A percentile compares a stretch with the other conserved stretches of the same genome.
Conservation (phyloP, 129 eudicot species). For the Escallonia rubra region DNA sequence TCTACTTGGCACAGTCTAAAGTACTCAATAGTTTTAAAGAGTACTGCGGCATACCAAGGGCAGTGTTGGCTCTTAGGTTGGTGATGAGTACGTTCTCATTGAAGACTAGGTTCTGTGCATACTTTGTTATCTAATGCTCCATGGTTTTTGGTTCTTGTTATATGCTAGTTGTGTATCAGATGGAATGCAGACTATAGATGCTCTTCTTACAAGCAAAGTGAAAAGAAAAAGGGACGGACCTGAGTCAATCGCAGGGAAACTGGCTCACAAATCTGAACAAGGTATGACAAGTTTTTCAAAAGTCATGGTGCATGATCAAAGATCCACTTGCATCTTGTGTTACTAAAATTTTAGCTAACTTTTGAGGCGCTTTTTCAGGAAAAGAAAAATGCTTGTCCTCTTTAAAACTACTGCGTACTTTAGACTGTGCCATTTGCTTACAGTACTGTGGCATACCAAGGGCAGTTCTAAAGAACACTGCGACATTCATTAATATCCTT, state of each 20-base stretch:
- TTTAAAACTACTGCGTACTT: no score
- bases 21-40: constrained; percentile 62
- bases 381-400: no score
- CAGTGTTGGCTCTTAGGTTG: constrained; percentile 91
- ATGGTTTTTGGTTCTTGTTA: constrained; percentile 16
- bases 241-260: constrained; percentile 33
- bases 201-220: constrained; percentile 79
- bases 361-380: not conserved
- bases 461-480: no score
- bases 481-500: no score
- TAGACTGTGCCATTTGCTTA: no score
- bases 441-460: no score
- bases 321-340: constrained; percentile 2
- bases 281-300: constrained; percentile 24
- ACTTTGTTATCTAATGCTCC: constrained; percentile 6
- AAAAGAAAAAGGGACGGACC: constrained; percentile 69
- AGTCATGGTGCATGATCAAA: not conserved
- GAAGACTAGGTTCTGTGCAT: not conserved
- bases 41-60: constrained; percentile 80
- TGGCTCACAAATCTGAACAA: constrained; percentile 35
- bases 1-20: constrained; percentile 74
- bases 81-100: constrained; percentile 14
- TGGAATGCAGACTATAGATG: constrained; percentile 89
- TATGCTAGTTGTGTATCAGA: constrained; percentile 93
- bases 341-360: not conserved